Base-by-base conservation (phyloP, 164 flowering plant species). In the Stephania japonica region DNA sequence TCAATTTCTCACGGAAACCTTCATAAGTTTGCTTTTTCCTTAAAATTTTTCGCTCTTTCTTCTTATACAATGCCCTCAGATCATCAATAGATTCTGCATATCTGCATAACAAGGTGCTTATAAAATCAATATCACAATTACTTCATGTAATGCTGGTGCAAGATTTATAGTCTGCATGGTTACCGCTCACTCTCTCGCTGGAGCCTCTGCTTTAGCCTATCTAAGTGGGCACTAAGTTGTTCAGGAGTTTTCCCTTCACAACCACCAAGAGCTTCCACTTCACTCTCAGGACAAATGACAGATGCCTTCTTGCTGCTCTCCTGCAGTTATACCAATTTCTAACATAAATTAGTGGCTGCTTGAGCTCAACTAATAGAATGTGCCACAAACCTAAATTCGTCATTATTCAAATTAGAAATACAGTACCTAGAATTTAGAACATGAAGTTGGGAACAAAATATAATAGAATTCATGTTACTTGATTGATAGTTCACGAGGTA, bases 51-150 rank as follows among this genome's bases (percentile, higher is more conserved):
- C 81, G 85, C 79, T 88, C 81, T 75, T 90, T 95, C 73, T 84
- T 81, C 78, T 88, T 85, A 75, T 79, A 85, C 72, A 80, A 6
- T 78, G 75, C 80, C 72, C 92, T 82, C 38, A 95, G 90, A 73
- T 95, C 99, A 66, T 93, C 98, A 77, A 95, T 89, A 49, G 99
- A 86, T 65, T 93, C 99, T 27, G 86, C 67, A 84, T 71, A 84
- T 74, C 99, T 93, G 90, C 83, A 81, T 64, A 59, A 64, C 42
- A 21, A 26, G 47, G 18, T 62, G 24, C 25, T 24, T 14, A 53
- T 70, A 23, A 64, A 53, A 41, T 43, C 49, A 44, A 70, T 44
- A 11, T 42, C 16, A 4, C 43, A 21, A 61, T 21, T 53, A 63
- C 41, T 61, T 70, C 11, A 13, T 47, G 32, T 25, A 1, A 71